Base-by-base conservation (phyloP, 352 stramenopile species). In the Pythium biforme region DNA sequence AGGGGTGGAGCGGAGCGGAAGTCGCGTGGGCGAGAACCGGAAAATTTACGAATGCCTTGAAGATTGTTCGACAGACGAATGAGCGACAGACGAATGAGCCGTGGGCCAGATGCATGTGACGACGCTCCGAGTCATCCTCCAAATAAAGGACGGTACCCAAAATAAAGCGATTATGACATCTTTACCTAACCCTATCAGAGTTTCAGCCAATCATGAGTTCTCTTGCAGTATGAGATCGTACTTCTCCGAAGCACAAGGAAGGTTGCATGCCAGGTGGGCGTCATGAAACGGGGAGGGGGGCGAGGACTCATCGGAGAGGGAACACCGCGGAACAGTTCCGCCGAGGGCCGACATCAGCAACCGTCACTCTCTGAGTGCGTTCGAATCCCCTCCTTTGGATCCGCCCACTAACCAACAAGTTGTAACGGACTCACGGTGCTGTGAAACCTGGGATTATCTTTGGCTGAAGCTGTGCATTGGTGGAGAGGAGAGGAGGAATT, bases 121-220 rank as follows among this genome's bases (percentile, higher is more conserved):
- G 20, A 46, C 23, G 46, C 46, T n/a, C 27, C 46, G 47, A 54
- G 9, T 20, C 27, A 37, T 29, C 14, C 19, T 55, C 55, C 31
- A 3, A 56, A 64, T 66, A 60, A 40, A 51, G 40, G 26, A 20
- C 56, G 22, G 33, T 45, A 57, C 60, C 53, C 59, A 66, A 66
- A 66, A 48, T 62, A 57, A 34, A 9, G 17, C 20, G 20, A 47
- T 43, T 33, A 57, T 47, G 34, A 29, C 15, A 40, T 26, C 48
- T 14, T 8, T 7, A 33, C 43, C 43, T 49, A 49, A 3, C 43
- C 43, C n/a, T 20, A 1, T 4, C 19, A 39, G 19, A 48, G 14
- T 43, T 55, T 46, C n/a, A 56, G 29, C 49, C 31, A 46, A 56
- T 56, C 17, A 40, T 2, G 27, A 37, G 4, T 2, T 4, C 17